phyloP scores from a whole-genome alignment of 345 rosid genomes.

The Salix viminalis region DNA sequence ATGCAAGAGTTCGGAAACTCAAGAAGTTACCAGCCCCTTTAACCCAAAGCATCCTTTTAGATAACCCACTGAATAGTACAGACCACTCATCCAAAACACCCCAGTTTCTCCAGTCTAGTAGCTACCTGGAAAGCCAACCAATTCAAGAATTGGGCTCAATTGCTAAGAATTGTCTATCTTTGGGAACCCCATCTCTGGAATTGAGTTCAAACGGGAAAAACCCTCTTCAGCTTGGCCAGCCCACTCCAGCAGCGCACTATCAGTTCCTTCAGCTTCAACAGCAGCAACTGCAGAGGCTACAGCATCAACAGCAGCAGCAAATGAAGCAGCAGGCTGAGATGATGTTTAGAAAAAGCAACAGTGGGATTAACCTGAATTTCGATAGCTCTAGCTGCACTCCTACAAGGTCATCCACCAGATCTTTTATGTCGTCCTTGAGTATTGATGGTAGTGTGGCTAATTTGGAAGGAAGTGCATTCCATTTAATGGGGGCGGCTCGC shows the following conservation, averaged over 20 bases:
- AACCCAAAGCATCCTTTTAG: slow-evolving; percentile 56
- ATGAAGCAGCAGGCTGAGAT: slow-evolving; percentile 72
- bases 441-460: slow-evolving; percentile 69
- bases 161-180: slow-evolving; percentile 44
- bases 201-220: slow-evolving; percentile 52
- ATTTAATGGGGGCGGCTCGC: slow-evolving; percentile 52
- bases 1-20: slow-evolving; percentile 87
- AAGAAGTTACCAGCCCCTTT: slow-evolving; percentile 47
- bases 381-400: slow-evolving; percentile 78
- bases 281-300: slow-evolving; percentile 39
- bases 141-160: slow-evolving; percentile 48
- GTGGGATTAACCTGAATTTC: slow-evolving; percentile 64
- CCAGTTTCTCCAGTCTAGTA: slow-evolving; percentile 39
- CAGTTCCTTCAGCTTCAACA: slow-evolving; percentile 52
- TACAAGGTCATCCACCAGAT: slow-evolving; percentile 63
- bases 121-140: slow-evolving; percentile 29
- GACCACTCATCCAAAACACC: slow-evolving; percentile 38
- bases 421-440: slow-evolving; percentile 73
- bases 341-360: slow-evolving; percentile 57
- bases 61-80: slow-evolving; percentile 36
- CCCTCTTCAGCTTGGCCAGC: slow-evolving; percentile 49
- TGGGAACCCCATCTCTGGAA: slow-evolving; percentile 48
- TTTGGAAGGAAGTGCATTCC: slow-evolving; percentile 50
- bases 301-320: slow-evolving; percentile 50
- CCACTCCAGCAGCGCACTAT: slow-evolving; percentile 36